Percentiles rank a stretch among this genome's conserved stretches.
Conservation (phyloP, 495 filamentous ascomycete genomes). For the Penicillium cosmopolitanum region DNA sequence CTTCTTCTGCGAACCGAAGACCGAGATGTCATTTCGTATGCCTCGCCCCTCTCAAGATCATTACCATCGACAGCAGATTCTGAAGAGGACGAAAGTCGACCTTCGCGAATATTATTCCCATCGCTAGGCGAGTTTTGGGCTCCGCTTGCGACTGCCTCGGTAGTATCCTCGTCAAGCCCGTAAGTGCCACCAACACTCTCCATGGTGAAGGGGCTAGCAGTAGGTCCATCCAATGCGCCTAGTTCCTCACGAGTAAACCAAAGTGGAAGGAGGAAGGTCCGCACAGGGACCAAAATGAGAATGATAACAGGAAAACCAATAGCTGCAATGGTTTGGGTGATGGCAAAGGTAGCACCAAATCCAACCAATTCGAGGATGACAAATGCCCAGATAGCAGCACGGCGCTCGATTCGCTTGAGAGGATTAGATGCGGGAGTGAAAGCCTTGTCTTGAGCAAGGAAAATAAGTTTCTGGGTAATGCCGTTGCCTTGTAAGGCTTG, state of each 20-base stretch:
- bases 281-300: conserved; percentile 73
- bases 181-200: conserved; percentile 77
- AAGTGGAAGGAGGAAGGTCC: conserved; percentile 72
- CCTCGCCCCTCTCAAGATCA: conserved; percentile 47
- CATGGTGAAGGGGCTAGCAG: conserved; percentile 84
- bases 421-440: conserved; percentile 70
- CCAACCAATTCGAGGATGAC: conserved; percentile 76
- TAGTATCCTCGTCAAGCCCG: conserved; percentile 45
- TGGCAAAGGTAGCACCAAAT: conserved; percentile 89
- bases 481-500: conserved; percentile 82
- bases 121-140: conserved; percentile 9
- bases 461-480: conserved; percentile 80
- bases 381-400: conserved; percentile 72
- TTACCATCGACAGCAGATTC: conserved; percentile 36
- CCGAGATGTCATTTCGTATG: conserved; percentile 36
- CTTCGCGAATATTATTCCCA: conserved; percentile 24
- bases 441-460: conserved; percentile 66
- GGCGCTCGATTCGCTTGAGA: conserved; percentile 62
- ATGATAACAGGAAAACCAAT: conserved; percentile 94
- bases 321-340: conserved; percentile 92
- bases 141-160: conserved; percentile 15
- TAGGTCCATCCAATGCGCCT: conserved; percentile 71
- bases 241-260: conserved; percentile 74
- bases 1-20: conserved; percentile 34
- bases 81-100: conserved; percentile 20